Base-by-base conservation (phyloP, 1,284 basidiomycete genomes). In the Boletus holoroseus region DNA sequence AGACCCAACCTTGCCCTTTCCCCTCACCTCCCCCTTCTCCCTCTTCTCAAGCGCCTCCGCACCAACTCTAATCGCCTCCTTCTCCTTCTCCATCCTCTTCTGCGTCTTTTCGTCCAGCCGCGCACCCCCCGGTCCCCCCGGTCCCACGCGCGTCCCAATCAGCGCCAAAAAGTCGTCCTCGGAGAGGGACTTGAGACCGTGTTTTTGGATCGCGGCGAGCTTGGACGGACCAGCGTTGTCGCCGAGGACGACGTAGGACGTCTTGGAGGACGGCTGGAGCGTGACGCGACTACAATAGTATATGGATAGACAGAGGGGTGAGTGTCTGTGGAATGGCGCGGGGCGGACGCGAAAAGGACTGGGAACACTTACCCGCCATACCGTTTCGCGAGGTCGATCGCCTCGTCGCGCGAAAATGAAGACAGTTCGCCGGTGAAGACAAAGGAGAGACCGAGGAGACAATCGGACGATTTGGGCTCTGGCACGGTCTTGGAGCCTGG, bases 341-440 rank as follows among this genome's bases (percentile, higher is more conserved):
- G 3, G 20, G 11, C 7, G 18, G 11, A 36, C 12, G 3, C 8
- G 15, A 9, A 13, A 16, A 40, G 37, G 36, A 39, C 8, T 7
- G 0, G 16, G 9, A 71, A 15, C 13, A 31, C 88, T 57, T 51
- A 91, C 91, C 85, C 95, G 57, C 93, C 92, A 65, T 86, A 94
- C 5, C 94, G 88, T 69, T 98, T 98, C 0, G 88, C 94, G 2
- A 97, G 72, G 58, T 95, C 91, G 34, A 77, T 65, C 0, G 91
- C 89, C 61, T 97, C 93, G 6, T 98, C 93, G 30, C 95, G 81
- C 2, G 89, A 84, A 51, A 99, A 82, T 50, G 87, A 89, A 40
- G 79, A 81, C 41, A 99, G 72, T 62, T 99, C 94, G 11, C 95
- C 96, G 0, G 94, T 96, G 59, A 99, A 99, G 22, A 99, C 96